Percentiles rank a stretch among this genome's conserved stretches.
Conservation (phyloP, 768 basidiomycete species). For the Infundibulicybe gibba region DNA sequence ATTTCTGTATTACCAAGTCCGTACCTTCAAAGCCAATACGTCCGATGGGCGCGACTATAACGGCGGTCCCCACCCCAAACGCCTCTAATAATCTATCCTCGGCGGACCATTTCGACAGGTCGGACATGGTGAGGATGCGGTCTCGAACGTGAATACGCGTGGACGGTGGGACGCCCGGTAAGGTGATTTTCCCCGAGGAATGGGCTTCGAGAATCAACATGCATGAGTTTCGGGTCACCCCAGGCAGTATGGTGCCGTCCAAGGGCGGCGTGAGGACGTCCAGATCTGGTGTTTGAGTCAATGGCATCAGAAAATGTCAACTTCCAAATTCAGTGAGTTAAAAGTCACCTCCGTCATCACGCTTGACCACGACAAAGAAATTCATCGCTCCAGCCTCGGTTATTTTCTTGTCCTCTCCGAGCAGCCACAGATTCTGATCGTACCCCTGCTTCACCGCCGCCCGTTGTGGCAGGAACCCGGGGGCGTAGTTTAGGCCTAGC, state of each 20-base stretch:
- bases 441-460: conserved; percentile 66
- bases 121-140: conserved; percentile 52
- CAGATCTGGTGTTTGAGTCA: conserved; percentile 34
- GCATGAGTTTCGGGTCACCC: conserved; percentile 83
- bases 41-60: conserved; percentile 60
- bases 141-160: conserved; percentile 47
- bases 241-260: conserved; percentile 86
- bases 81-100: conserved; percentile 65
- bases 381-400: conserved; percentile 80
- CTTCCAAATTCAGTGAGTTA: conserved; percentile 11
- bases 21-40: conserved; percentile 48
- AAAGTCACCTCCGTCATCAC: conserved; percentile 48
- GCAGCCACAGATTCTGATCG: conserved; percentile 76
- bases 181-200: conserved; percentile 34
- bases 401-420: conserved; percentile 48
- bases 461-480: conserved; percentile 61
- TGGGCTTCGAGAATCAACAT: conserved; percentile 64
- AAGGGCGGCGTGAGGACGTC: conserved; percentile 82
- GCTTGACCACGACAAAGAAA: conserved; percentile 63
- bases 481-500: conserved; percentile 64
- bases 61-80: conserved; percentile 79
- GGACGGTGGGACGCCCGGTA: conserved; percentile 37
- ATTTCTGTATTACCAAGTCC: conserved; percentile 47
- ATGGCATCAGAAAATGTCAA: not conserved
- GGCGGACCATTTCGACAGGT: conserved; percentile 42